Percentiles rank a stretch among this genome's conserved stretches.
These are phyloP conservation scores for Phellinidium pouzarii DNA, from an alignment of 1,284 basidiomycete genomes.

Conservation along the genomic window DNA sequence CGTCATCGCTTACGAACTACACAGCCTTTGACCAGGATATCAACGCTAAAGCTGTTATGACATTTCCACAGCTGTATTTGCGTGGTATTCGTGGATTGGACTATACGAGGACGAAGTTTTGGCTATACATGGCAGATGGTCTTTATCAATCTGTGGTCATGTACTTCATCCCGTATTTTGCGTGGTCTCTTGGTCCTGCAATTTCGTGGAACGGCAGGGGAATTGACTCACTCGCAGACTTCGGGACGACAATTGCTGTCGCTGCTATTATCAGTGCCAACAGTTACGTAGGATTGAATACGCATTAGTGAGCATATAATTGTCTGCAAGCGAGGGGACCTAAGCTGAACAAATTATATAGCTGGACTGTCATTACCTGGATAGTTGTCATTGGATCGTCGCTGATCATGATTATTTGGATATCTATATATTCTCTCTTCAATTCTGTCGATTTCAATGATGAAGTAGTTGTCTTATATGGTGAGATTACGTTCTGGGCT, in stretches of 20 bases:
- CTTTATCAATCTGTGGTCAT: slow-evolving; percentile 88
- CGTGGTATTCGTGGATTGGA: slow-evolving; percentile 90
- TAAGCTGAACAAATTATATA: slow-evolving; percentile 28
- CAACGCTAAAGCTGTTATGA: slow-evolving; percentile 83
- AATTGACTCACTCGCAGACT: slow-evolving; percentile 77
- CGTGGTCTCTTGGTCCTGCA: slow-evolving; percentile 60
- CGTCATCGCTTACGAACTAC: slow-evolving; percentile 13
- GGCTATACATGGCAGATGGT: slow-evolving; percentile 92
- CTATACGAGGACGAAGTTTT: slow-evolving; percentile 90
- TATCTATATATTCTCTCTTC: slow-evolving; percentile 80
- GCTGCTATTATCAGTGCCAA: slow-evolving; percentile 87
- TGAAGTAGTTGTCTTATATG: slow-evolving; percentile 71
- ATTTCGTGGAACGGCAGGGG: slow-evolving; percentile 68
- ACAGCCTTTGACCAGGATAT: slow-evolving; percentile 93
- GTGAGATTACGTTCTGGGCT: slow-evolving; percentile 78
- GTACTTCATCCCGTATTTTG: slow-evolving; percentile 85
- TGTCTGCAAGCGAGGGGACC: slow-evolving; percentile 11
- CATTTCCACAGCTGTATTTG: slow-evolving; percentile 90
- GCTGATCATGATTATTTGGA: slow-evolving; percentile 77
- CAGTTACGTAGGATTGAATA: slow-evolving; percentile 82
- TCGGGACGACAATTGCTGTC: slow-evolving; percentile 89
- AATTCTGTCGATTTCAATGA: slow-evolving; percentile 61
- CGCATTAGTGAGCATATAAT: slow-evolving; percentile 64
- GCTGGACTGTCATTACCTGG: slow-evolving; percentile 87
- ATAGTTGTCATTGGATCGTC: slow-evolving; percentile 75